Conservation (phyloP, 768 basidiomycete species). For the Phanerodontia chrysosporium region DNA sequence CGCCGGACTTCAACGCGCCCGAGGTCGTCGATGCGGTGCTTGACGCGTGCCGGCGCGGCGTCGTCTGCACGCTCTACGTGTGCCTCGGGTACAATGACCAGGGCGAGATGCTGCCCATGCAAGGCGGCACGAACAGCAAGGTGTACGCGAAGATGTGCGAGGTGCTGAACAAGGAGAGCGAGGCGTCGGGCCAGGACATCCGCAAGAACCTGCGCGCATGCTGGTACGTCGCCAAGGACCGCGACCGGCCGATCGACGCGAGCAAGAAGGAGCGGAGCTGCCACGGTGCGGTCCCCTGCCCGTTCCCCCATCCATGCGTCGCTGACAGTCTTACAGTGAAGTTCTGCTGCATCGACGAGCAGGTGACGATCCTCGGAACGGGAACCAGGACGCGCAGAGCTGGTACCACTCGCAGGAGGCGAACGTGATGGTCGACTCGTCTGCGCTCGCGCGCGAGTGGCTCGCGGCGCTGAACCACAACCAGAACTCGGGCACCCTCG, state of each 20-base stretch:
- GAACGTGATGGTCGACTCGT: constrained; percentile 53
- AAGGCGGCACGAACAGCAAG: constrained; percentile 70
- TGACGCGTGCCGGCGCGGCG: constrained; percentile 55
- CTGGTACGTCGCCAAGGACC: constrained; percentile 64
- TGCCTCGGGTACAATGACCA: constrained; percentile 47
- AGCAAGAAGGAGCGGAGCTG: constrained; percentile 67
- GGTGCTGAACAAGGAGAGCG: constrained; percentile 34
- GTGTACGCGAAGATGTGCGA: constrained; percentile 58
- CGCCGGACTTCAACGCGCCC: constrained; percentile 65
- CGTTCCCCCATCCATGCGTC: not conserved
- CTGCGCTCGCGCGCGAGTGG: constrained; percentile 43
- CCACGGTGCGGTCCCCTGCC: constrained; percentile 38
- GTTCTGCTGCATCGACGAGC: constrained; percentile 62
- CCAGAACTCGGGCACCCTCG: constrained; percentile 42
- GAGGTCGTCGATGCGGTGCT: constrained; percentile 58
- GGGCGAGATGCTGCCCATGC: constrained; percentile 50
- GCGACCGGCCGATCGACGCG: constrained; percentile 61
- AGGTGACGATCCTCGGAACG: constrained; percentile 62
- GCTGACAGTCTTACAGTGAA: constrained; percentile 37
- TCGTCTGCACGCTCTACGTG: constrained; percentile 57
- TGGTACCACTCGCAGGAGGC: constrained; percentile 74
- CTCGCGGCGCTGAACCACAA: constrained; percentile 36
- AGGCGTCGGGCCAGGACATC: constrained; percentile 28
- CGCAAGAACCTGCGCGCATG: constrained; percentile 36
- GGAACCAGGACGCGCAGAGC: constrained; percentile 66